Conservation (phyloP, 768 basidiomycete genomes). For the Tubosaeta brunneosetosa region DNA sequence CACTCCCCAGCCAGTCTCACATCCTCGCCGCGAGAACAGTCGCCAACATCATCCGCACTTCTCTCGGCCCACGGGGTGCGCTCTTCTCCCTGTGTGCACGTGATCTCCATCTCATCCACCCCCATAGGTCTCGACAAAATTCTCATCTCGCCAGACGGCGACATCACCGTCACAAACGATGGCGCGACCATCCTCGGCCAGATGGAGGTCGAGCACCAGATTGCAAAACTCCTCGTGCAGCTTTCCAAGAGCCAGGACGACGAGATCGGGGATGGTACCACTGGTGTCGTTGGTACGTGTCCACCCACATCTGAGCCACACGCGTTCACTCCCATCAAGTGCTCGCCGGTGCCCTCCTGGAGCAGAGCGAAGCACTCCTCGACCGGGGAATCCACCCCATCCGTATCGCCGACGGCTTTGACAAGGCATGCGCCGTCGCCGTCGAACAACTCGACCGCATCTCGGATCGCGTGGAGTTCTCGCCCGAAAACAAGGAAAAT, state of each 20-base stretch:
- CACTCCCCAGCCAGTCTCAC: slow-evolving; percentile 57
- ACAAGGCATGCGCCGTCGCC: slow-evolving; percentile 87
- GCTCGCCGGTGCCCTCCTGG: slow-evolving; percentile 94
- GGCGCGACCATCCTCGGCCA: slow-evolving; percentile 97
- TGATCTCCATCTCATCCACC: slow-evolving; percentile 10
- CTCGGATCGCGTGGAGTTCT: slow-evolving; percentile 86
- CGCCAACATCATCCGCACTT: slow-evolving; percentile 91
- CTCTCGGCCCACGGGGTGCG: slow-evolving; percentile 88
- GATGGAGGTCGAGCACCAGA: slow-evolving; percentile 99
- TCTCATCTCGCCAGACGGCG: slow-evolving; percentile 92
- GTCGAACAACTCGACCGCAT: slow-evolving; percentile 87
- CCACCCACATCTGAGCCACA: not conserved
- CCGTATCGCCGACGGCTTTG: slow-evolving; percentile 98
- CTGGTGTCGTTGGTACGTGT: slow-evolving; percentile 92
- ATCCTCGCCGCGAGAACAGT: slow-evolving; percentile 94
- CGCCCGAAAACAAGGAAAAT: slow-evolving; percentile 75
- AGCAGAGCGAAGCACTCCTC: slow-evolving; percentile 92
- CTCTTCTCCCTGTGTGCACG: slow-evolving; percentile 2
- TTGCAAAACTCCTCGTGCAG: slow-evolving; percentile 95
- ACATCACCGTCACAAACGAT: slow-evolving; percentile 99
- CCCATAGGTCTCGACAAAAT: slow-evolving; percentile 86
- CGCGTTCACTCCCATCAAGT: slow-evolving; percentile 44
- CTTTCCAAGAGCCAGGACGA: slow-evolving; percentile 98
- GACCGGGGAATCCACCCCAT: slow-evolving; percentile 99
- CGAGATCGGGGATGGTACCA: slow-evolving; percentile 99